A percentile compares a stretch with the other conserved stretches of the same genome.
Evolutionary conservation across 139 green algal genomes (phyloP).

Genomic region (Volvox reticuliferus): DNA sequence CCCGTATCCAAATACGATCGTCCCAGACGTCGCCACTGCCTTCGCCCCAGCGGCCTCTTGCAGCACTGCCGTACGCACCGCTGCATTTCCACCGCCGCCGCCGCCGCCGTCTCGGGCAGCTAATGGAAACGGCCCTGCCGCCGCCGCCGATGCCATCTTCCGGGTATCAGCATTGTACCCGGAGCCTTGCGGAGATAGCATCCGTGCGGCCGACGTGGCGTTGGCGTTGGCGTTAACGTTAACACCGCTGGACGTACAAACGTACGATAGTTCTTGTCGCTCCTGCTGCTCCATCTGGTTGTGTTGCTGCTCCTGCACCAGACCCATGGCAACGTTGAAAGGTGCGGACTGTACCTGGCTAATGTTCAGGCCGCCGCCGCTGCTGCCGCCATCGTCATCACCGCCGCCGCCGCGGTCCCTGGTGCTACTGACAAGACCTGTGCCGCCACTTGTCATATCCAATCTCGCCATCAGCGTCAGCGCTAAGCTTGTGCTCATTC

Average conservation of each 20-base stretch:
- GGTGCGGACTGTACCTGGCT: neutral
- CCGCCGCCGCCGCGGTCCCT: neutral
- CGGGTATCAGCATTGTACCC: neutral
- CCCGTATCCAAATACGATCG: neutral
- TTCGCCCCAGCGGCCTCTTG: neutral
- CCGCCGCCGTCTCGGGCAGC: neutral
- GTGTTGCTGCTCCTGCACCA: neutral
- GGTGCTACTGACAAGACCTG: neutral
- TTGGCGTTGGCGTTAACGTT: neutral
- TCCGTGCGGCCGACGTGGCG: neutral
- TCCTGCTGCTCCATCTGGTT: neutral
- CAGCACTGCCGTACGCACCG: neutral
- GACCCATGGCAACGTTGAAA: neutral
- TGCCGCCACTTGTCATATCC: neutral
- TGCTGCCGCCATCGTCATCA: neutral
- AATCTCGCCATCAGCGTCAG: neutral
- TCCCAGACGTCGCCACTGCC: neutral
- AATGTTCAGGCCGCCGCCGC: neutral
- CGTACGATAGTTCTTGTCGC: neutral
- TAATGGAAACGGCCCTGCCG: neutral
- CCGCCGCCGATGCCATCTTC: neutral
- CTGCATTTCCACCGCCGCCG: neutral
- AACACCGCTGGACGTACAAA: neutral
- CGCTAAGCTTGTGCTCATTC: neutral
- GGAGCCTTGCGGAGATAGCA: neutral